A percentile compares a stretch with the other conserved stretches of the same genome.
Evolutionary conservation across 2,329 filamentous ascomycete species (phyloP).

Genomic region (Xylariaceae sp.): DNA sequence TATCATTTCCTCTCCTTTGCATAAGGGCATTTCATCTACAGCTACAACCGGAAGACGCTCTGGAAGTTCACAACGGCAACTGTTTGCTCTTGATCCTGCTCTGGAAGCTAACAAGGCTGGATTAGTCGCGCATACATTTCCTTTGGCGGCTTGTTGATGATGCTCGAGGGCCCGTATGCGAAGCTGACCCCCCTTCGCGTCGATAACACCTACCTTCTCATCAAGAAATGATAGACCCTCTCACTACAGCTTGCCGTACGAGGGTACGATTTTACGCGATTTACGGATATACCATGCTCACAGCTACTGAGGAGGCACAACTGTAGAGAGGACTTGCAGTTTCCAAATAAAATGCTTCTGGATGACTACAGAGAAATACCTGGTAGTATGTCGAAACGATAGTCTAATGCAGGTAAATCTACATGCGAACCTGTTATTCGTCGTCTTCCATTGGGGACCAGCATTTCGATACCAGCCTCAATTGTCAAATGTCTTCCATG

Average conservation of each 20-base stretch:
- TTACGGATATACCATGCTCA: conserved; percentile 13
- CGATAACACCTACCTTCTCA: conserved; percentile 86
- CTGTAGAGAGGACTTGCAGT: conserved; percentile 8
- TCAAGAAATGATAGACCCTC: conserved; percentile 68
- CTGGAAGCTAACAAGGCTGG: conserved; percentile 6
- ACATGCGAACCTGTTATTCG: conserved; percentile 6
- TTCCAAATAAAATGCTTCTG: conserved; percentile 8
- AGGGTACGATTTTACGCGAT: background rate
- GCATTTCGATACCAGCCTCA: conserved; percentile 2
- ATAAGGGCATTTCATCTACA: too few relatives aligned
- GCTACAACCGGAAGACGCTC: too few relatives aligned
- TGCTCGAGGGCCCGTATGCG: conserved; percentile 89
- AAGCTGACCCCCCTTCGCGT: conserved; percentile 88
- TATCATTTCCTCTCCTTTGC: background rate
- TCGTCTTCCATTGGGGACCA: conserved; percentile 1
- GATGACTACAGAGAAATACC: conserved; percentile 2
- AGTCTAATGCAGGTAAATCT: conserved; percentile 15
- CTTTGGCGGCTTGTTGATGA: conserved; percentile 87
- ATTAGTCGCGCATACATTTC: conserved; percentile 85
- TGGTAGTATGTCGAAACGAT: conserved; percentile 10
- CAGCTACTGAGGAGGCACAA: conserved; percentile 9
- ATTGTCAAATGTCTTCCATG: conserved; percentile 10
- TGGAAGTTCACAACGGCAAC: too few relatives aligned
- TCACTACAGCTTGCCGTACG: background rate
- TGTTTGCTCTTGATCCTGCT: too few relatives aligned